These are phyloP conservation scores for Aspergillus saccharolyticus DNA, from an alignment of 495 filamentous ascomycete species.

Conservation along the genomic window DNA sequence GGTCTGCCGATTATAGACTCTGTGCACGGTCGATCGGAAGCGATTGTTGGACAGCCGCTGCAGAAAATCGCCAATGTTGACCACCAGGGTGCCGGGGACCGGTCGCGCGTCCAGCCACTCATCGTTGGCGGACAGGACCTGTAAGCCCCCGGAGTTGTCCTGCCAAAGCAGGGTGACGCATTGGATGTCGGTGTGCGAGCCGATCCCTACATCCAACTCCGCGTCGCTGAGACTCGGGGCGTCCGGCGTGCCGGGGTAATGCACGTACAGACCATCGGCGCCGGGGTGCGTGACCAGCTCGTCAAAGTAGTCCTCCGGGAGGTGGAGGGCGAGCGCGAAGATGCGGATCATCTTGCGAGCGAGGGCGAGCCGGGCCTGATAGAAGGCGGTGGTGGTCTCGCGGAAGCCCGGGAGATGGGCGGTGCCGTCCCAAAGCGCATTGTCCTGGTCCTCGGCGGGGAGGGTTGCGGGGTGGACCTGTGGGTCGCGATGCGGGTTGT, in stretches of 20 bases:
- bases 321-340: conserved; percentile 46
- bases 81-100: conserved; percentile 53
- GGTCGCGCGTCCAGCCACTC: conserved; percentile 54
- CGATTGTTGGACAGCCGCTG: conserved; percentile 57
- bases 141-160: conserved; percentile 48
- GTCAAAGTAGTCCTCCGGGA: conserved; percentile 49
- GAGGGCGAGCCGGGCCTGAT: conserved; percentile 40
- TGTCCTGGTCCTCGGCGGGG: conserved; percentile 30
- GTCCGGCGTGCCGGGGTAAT: conserved; percentile 44
- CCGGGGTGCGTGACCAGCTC: conserved; percentile 45
- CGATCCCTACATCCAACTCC: conserved; percentile 43
- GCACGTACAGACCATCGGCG: conserved; percentile 46
- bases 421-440: conserved; percentile 46
- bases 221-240: conserved; percentile 14
- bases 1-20: conserved; percentile 47
- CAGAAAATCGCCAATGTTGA: conserved; percentile 65
- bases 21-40: conserved; percentile 56
- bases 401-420: conserved; percentile 45
- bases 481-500: conserved; percentile 43
- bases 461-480: conserved; percentile 27
- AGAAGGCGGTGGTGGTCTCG: conserved; percentile 42
- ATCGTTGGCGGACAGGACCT: conserved; percentile 46
- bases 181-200: conserved; percentile 55
- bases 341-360: conserved; percentile 44
- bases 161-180: conserved; percentile 56